Base-by-base conservation (phyloP, 2,329 filamentous ascomycete species). In the Microdochium paspali region DNA sequence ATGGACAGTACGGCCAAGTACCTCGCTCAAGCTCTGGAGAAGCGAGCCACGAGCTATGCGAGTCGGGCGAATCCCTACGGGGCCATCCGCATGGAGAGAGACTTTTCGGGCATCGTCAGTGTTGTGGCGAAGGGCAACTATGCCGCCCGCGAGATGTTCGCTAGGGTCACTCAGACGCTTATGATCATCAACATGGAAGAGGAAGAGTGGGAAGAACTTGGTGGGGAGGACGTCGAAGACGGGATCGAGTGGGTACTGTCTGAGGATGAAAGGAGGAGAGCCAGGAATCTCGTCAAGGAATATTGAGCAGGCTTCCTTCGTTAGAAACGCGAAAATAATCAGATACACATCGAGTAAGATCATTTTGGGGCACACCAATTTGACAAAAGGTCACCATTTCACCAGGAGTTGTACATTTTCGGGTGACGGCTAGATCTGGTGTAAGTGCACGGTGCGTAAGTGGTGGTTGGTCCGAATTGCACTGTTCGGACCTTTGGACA, bases 171-270 rank as follows among this genome's bases (percentile, higher is more conserved):
- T 49, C 84, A 90, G 66, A 84, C 89, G 62, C 80, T 79, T 42
- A 73, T 88, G 65, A 73, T 89, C 2, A 77, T 87, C 66, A 85
- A 84, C 53, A 87, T 90, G 84, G 86, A 90, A 56, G 84, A 86
- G 26, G 86, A 90, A 50, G 86, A 90, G 61, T 89, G 85, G 82
- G 82, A 86, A 30, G 84, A 86, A 56, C 63, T 85, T 15, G 53
- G 46, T n/a, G 57, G 56, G 2, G 62, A 73, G 32, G 61, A 70
- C 28, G 70, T 68, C 40, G 73, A 78, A 28, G 77, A 74, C 24
- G 79, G 76, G 25, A 74, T 87, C 53, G 72, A 71, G 44, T 84
- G 80, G 80, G 72, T 76, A 28, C 55, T 84, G 47, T 76, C 70
- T 55, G 68, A 66, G 21, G 82, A 85, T 49, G 85, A 88, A 62